Conservation (phyloP, 1,139 yeast genomes). For the Kodamaea sp. region DNA sequence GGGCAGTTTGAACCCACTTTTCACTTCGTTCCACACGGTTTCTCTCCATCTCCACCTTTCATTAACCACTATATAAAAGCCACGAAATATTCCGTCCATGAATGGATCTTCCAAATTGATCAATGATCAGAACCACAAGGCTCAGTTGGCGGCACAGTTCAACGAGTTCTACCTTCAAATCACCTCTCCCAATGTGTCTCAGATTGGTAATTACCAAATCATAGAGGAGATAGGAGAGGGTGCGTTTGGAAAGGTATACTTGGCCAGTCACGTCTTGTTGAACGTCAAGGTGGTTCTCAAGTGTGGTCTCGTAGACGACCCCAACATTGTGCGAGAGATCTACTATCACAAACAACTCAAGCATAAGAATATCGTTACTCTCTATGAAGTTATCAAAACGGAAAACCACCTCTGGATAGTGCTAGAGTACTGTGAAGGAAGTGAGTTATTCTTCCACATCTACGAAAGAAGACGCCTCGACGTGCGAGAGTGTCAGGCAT, state of each 20-base stretch:
- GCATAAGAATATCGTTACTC: constrained; percentile 80
- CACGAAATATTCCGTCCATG: too few species aligned
- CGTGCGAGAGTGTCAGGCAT: constrained; percentile 51
- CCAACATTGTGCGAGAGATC: constrained; percentile 89
- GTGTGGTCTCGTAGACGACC: constrained; percentile 79
- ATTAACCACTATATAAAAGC: too few species aligned
- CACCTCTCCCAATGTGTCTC: constrained; percentile 51
- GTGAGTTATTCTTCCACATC: constrained; percentile 78
- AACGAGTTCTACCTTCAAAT: constrained; percentile 60
- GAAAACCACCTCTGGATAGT: constrained; percentile 85
- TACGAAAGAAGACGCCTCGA: constrained; percentile 57
- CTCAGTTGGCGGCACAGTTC: constrained; percentile 62
- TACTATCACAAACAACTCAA: constrained; percentile 83
- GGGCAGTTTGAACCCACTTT: too few species aligned
- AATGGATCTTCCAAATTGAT: constrained; percentile 20
- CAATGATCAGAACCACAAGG: constrained; percentile 35
- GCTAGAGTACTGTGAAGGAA: constrained; percentile 87
- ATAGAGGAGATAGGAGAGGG: constrained; percentile 82
- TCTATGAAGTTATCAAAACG: constrained; percentile 84
- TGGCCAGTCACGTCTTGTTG: constrained; percentile 76
- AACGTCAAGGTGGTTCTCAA: constrained; percentile 80
- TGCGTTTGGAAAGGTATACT: constrained; percentile 86
- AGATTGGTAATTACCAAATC: constrained; percentile 78
- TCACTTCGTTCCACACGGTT: too few species aligned
- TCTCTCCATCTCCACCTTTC: too few species aligned